Evolutionary conservation across 352 stramenopile genomes (phyloP).

Genomic region (Globisporangium barbulae): DNA sequence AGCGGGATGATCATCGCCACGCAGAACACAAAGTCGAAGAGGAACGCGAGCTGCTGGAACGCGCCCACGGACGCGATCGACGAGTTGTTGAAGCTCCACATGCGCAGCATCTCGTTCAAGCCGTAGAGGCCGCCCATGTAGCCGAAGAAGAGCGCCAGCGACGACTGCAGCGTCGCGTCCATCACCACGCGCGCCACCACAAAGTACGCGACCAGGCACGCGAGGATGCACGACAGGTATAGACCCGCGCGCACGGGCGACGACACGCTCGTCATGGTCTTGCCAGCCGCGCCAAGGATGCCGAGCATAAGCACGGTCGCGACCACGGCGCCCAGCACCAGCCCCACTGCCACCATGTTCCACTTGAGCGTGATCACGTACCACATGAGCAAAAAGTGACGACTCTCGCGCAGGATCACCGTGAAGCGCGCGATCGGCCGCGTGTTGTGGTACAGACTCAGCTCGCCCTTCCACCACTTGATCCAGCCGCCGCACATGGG

Average conservation of each 20-base stretch:
- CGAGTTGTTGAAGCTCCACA: slow-evolving; percentile 75
- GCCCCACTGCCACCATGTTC: slow-evolving; percentile 41
- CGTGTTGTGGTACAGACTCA: slow-evolving; percentile 71
- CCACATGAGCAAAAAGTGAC: slow-evolving; percentile 84
- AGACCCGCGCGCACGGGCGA: slow-evolving; percentile 43
- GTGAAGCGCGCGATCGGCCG: slow-evolving; percentile 66
- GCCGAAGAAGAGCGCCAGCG: slow-evolving; percentile 74
- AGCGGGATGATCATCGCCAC: slow-evolving; percentile 70
- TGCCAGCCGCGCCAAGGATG: slow-evolving; percentile 32
- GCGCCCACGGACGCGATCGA: slow-evolving; percentile 59
- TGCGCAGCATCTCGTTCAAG: slow-evolving; percentile 83
- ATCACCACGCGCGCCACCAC: slow-evolving; percentile 39
- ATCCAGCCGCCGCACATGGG: slow-evolving; percentile 75
- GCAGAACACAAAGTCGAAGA: slow-evolving; percentile 85
- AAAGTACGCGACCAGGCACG: slow-evolving; percentile 46
- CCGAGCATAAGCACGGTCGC: slow-evolving; percentile 58
- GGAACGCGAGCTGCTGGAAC: slow-evolving; percentile 81
- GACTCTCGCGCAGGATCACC: slow-evolving; percentile 70
- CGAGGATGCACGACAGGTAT: slow-evolving; percentile 44
- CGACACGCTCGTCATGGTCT: slow-evolving; percentile 29
- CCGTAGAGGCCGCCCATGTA: slow-evolving; percentile 75
- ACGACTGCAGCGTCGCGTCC: slow-evolving; percentile 28
- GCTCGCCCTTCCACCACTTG: slow-evolving; percentile 79
- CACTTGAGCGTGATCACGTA: slow-evolving; percentile 78
- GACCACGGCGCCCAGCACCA: slow-evolving; percentile 56